Base-by-base conservation (phyloP, 257 asterid species). In the Jaltomata sinuosa region DNA sequence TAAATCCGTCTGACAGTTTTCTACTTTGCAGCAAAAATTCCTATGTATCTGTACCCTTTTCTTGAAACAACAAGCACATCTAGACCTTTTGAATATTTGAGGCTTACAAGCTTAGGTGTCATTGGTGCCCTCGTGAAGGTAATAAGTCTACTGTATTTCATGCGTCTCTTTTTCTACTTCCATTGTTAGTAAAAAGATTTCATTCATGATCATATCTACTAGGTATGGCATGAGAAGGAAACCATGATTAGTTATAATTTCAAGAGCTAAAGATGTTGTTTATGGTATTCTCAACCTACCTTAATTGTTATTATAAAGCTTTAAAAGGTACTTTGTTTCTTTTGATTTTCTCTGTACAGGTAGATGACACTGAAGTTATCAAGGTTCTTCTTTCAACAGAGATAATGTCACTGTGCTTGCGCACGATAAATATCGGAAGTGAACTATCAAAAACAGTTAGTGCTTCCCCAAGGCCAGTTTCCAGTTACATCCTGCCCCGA, bases 51-150 rank as follows among this genome's bases (percentile, higher is more conserved):
- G 83, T 79, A 74, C 38, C 61, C 79, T 4, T 87, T 90, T 78
- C 88, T 90, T 65, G 55, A 42, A 50, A 83, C 79, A 64, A 83
- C 53, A 72, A 85, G 83, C 86, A 69, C 71, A 52, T 83, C 88
- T 50, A 83, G 62, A 67, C 87, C 89, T 38, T 87, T 85, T 80
- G 91, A 88, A 83, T 77, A 74, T 74, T 76, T 88, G 57, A 90
- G 87, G 84, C 89, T 85, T 83, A 47, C 90, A 42, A 83, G 88
- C 82, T 68, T 88, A 82, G 90, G 90, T 52, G 88, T 88, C 87
- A 82, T 90, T 57, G 88, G 90, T 80, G 88, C 91, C 83, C 86
- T 90, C 36, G 85, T 88, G 86, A 88, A 88, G 90, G 93, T 89
- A 89, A 83, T 29, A 27, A 7, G 31, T 72, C 78, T 64, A 21